Percentiles rank a stretch among this genome's conserved stretches.
Evolutionary conservation across 2,329 filamentous ascomycete species (phyloP).

Genomic region (Penicillium sclerotiorum): DNA sequence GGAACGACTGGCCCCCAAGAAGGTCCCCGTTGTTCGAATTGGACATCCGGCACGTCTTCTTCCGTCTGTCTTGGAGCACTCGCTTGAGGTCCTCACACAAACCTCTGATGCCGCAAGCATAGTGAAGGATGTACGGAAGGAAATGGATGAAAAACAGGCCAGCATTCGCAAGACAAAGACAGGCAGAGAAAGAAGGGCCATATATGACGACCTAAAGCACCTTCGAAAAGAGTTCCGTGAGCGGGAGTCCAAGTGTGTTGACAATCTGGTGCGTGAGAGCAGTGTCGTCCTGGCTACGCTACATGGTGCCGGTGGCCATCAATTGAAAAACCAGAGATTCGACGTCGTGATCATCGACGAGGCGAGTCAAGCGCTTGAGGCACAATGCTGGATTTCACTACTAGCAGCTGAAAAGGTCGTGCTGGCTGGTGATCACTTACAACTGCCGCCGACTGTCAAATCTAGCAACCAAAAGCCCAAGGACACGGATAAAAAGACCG

Average conservation of each 20-base stretch:
- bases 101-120: slow-evolving; percentile 88
- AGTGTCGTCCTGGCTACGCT: slow-evolving; percentile 90
- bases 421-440: slow-evolving; percentile 90
- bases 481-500: slow-evolving; percentile 41
- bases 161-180: slow-evolving; percentile 84
- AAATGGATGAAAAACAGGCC: slow-evolving; percentile 91
- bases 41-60: slow-evolving; percentile 91
- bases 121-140: slow-evolving; percentile 83
- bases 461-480: slow-evolving; percentile 55
- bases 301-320: slow-evolving; percentile 85
- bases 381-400: slow-evolving; percentile 94
- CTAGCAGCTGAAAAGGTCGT: slow-evolving; percentile 79
- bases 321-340: slow-evolving; percentile 77
- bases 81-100: slow-evolving; percentile 85
- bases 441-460: slow-evolving; percentile 93
- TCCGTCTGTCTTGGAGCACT: slow-evolving; percentile 84
- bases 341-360: slow-evolving; percentile 97
- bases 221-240: slow-evolving; percentile 86
- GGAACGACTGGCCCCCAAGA: slow-evolving; percentile 81
- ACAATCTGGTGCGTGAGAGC: slow-evolving; percentile 71
- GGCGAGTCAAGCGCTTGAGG: slow-evolving; percentile 91
- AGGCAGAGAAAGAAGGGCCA: slow-evolving; percentile 74
- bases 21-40: slow-evolving; percentile 82
- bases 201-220: slow-evolving; percentile 83
- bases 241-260: slow-evolving; percentile 79